A percentile compares a stretch with the other conserved stretches of the same genome.
phyloP scores from a whole-genome alignment of 2,329 filamentous ascomycete species.

The Daldinia sp. region DNA sequence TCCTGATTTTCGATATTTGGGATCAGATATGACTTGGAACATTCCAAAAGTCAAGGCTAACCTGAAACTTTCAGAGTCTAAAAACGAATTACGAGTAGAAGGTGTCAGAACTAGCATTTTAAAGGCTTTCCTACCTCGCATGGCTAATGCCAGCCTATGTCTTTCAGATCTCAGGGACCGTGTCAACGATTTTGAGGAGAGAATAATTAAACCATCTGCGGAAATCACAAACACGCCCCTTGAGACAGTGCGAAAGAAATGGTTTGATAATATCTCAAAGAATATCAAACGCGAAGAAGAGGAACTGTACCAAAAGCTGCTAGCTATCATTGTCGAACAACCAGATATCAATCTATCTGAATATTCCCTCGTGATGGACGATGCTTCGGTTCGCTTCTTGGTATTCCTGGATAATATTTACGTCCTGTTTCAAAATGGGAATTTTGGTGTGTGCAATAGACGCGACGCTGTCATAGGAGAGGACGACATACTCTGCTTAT shows the following conservation, averaged over 20 bases:
- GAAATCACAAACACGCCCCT: not conserved
- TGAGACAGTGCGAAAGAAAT: not conserved
- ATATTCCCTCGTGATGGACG: not conserved
- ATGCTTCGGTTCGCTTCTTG: not conserved
- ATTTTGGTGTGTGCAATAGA: not conserved
- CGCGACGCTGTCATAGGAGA: not conserved
- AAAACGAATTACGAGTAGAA: not conserved
- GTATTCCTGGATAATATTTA: conserved; percentile 1
- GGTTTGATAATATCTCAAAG: conserved; percentile 1
- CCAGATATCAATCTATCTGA: not conserved
- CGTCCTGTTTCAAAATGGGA: not conserved
- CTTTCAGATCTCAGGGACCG: not conserved
- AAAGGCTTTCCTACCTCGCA: not conserved
- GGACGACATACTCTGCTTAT: not conserved
- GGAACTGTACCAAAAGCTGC: not conserved
- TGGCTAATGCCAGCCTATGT: not conserved
- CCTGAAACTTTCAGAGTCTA: not conserved
- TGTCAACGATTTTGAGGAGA: not conserved
- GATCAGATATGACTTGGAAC: conserved; percentile 1
- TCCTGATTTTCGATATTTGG: not conserved
- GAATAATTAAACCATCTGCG: not conserved
- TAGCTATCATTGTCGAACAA: not conserved
- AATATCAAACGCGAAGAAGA: not conserved
- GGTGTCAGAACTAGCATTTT: not conserved
- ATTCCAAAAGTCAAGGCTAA: not conserved